Evolutionary conservation across 2,329 filamentous ascomycete genomes (phyloP), one percentile per base, ranked within the genome.

Genomic region (Colletotrichum spaethianum): DNA sequence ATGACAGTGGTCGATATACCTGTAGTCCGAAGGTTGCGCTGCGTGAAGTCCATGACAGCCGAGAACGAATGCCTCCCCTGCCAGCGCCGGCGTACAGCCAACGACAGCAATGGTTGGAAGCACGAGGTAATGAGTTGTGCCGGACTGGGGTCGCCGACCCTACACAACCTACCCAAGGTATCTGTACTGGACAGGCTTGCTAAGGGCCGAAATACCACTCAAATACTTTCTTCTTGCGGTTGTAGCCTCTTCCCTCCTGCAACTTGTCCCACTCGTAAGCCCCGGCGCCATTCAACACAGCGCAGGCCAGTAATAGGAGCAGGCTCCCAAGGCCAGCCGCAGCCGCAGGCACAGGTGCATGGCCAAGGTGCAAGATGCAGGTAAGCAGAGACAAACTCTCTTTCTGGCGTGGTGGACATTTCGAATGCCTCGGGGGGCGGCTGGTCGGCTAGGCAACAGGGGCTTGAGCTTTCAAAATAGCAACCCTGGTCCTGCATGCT

Each of bases 401-500:
- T 70, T 67, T 65, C 42, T 42, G 46, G 62, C 52, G 53, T 61
- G 62, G 33, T 57, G 38, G 44, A 53, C 46, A 63, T 72, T 72
- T 59, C 11, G 28, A 36, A 42, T 11, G 23, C 56, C 56, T 69
- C 59, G 44, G 44, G 65, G 59, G 62, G 20, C 53, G 55, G 38
- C 46, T 23, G 67, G 69, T 72, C 69, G 69, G 26, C 69, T 53
- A 46, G 65, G 69, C 65, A 72, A 72, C 69, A 60, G 57, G 65
- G 69, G 69, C 33, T 71, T 44, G 64, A 63, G 64, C 64, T 70
- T 53, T 44, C 59, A 63, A 60, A 69, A 72, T 72, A 69, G 69
- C 52, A 72, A 55, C 65, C 69, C 59, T 64, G 59, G 65, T 72
- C 65, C 65, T 72, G 65, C 69, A 60, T 72, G 69, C 52, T 69